A percentile compares a stretch with the other conserved stretches of the same genome.
phyloP scores from a whole-genome alignment of 2,329 filamentous ascomycete genomes.

The Lachnellula arida region DNA sequence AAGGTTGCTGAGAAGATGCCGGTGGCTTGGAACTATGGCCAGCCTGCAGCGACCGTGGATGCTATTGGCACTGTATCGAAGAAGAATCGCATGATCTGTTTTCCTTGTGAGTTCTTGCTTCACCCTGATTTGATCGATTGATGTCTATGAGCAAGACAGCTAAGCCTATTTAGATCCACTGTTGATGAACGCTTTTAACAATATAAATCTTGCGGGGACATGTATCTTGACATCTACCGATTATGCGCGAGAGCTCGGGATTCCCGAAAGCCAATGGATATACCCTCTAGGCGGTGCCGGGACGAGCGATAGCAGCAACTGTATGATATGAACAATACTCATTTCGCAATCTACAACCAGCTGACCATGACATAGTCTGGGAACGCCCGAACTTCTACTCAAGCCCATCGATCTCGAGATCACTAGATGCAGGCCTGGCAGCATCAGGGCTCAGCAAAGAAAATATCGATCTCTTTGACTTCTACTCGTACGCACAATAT shows the following conservation, averaged over 20 bases:
- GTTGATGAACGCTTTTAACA: constrained; percentile 69
- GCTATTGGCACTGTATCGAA: constrained; percentile 49
- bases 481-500: constrained; percentile 50
- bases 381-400: constrained; percentile 53
- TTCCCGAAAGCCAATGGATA: constrained; percentile 54
- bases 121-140: constrained; percentile 3
- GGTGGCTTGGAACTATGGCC: constrained; percentile 53
- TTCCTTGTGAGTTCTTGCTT: constrained; percentile 48
- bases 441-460: constrained; percentile 42
- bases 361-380: constrained; percentile 47
- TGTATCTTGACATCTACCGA: constrained; percentile 55
- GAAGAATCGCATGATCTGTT: constrained; percentile 64
- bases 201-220: constrained; percentile 58
- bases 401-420: constrained; percentile 53
- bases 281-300: constrained; percentile 62
- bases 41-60: constrained; percentile 39
- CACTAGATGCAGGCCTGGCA: constrained; percentile 49
- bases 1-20: constrained; percentile 48
- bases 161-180: constrained; percentile 48
- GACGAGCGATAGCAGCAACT: constrained; percentile 52
- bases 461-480: constrained; percentile 57
- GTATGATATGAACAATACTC: constrained; percentile 32
- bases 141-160: constrained; percentile 2
- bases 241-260: constrained; percentile 48
- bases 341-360: background rate